A percentile compares a stretch with the other conserved stretches of the same genome.
These are phyloP conservation scores for Penicillium sp. DNA, from an alignment of 2,329 filamentous ascomycete genomes.

Conservation along the genomic window DNA sequence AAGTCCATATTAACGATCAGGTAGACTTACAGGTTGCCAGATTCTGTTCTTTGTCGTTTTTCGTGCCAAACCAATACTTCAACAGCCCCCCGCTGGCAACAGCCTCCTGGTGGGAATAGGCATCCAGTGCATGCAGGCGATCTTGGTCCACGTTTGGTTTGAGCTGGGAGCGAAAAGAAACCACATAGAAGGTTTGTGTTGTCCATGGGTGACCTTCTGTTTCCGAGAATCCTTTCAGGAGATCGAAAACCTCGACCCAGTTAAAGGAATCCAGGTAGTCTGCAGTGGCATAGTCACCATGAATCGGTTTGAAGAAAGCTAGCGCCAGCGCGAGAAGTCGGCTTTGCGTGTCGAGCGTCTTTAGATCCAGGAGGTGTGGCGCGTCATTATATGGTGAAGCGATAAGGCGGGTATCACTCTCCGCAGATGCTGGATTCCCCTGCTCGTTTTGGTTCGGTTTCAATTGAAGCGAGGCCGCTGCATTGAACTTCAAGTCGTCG, in stretches of 20 bases:
- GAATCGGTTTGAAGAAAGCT: conserved; percentile 59
- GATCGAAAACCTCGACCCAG: conserved; percentile 62
- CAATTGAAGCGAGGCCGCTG: conserved; percentile 35
- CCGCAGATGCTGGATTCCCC: neutral
- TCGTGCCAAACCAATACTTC: conserved; percentile 89
- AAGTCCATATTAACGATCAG: neutral
- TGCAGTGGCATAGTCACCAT: conserved; percentile 71
- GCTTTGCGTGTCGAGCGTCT: conserved; percentile 62
- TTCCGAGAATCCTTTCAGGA: conserved; percentile 54
- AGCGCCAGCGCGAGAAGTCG: conserved; percentile 70
- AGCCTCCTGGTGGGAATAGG: conserved; percentile 75
- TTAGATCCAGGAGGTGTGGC: conserved; percentile 70
- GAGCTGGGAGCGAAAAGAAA: conserved; percentile 76
- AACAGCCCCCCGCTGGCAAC: conserved; percentile 74
- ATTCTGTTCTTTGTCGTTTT: conserved; percentile 68
- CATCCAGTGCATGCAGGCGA: conserved; percentile 70
- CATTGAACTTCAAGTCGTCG: conserved; percentile 36
- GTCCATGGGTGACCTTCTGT: conserved; percentile 56
- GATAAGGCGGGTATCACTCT: conserved; percentile 49
- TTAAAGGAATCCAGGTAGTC: conserved; percentile 74
- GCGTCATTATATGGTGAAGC: conserved; percentile 72
- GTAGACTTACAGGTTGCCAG: conserved; percentile 68
- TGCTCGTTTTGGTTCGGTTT: conserved; percentile 10
- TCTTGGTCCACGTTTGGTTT: conserved; percentile 64
- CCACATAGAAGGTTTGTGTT: conserved; percentile 71